These are phyloP conservation scores for Lepidium sativum DNA, from an alignment of 345 rosid species.

Conservation along the genomic window DNA sequence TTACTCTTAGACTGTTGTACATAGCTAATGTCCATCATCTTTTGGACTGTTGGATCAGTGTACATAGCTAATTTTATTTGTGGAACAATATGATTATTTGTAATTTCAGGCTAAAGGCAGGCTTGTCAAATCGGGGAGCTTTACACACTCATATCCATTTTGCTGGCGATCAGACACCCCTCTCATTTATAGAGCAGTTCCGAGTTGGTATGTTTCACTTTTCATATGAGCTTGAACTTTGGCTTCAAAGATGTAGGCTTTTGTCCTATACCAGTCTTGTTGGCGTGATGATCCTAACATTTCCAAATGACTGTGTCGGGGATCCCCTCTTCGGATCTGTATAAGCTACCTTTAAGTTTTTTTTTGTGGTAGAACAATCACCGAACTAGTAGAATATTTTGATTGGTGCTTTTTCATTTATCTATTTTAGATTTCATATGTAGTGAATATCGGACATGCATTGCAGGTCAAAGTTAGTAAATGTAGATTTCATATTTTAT, in stretches of 20 bases:
- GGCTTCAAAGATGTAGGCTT: neutral
- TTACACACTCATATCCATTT: conserved; percentile 73
- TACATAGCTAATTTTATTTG: neutral
- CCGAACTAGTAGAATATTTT: neutral
- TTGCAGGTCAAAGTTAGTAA: neutral
- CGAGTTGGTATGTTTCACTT: conserved; percentile 64
- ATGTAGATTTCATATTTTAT: no score
- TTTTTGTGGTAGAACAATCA: neutral
- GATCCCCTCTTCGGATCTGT: neutral
- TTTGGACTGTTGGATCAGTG: neutral
- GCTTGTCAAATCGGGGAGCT: conserved; percentile 84
- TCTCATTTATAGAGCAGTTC: conserved; percentile 92
- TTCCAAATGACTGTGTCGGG: neutral
- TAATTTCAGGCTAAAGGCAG: conserved; percentile 73
- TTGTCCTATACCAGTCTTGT: neutral
- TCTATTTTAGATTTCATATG: neutral
- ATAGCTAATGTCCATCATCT: no score
- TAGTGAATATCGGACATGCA: neutral
- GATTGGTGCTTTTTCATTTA: neutral
- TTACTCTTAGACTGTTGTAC: no score
- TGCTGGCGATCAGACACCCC: conserved; percentile 98
- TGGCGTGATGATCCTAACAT: neutral
- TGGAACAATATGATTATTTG: neutral
- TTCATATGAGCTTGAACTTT: conserved; percentile 6
- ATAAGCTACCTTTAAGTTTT: neutral